phyloP scores from a whole-genome alignment of 2,329 filamentous ascomycete genomes.

The Fusarium sp. region DNA sequence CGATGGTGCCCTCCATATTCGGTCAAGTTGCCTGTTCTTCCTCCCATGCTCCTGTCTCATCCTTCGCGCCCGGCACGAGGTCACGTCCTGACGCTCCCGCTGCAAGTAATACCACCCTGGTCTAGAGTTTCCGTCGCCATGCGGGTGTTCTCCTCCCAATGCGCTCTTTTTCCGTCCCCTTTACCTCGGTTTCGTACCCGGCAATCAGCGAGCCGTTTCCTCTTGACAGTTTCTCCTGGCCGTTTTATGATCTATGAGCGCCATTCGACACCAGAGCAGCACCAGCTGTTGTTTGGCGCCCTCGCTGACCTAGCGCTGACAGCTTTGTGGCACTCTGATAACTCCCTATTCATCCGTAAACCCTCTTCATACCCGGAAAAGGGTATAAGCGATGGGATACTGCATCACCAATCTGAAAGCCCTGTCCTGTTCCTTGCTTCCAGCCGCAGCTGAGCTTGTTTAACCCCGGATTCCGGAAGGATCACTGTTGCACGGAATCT shows the following conservation, averaged over 20 bases:
- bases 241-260: slow-evolving; percentile 7
- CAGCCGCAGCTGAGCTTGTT: not conserved
- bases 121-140: slow-evolving; percentile 11
- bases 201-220: slow-evolving; percentile 22
- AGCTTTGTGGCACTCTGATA: not conserved
- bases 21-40: slow-evolving; percentile 30
- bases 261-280: slow-evolving; percentile 1
- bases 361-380: too few relatives aligned
- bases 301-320: not conserved
- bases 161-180: not conserved
- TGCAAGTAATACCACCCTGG: slow-evolving; percentile 44
- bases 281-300: slow-evolving; percentile 2
- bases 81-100: slow-evolving; percentile 44
- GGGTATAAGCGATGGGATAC: too few relatives aligned
- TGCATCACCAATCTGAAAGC: too few relatives aligned
- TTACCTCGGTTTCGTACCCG: not conserved
- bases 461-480: not conserved
- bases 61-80: slow-evolving; percentile 41
- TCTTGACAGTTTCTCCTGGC: not conserved
- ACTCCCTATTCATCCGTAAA: too few relatives aligned
- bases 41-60: slow-evolving; percentile 35
- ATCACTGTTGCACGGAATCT: not conserved
- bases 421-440: not conserved
- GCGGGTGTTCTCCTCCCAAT: slow-evolving; percentile 3
- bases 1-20: slow-evolving; percentile 33